Evolutionary conservation across 163 green algal genomes (phyloP).

Genomic region (Prototheca wickerhamii): DNA sequence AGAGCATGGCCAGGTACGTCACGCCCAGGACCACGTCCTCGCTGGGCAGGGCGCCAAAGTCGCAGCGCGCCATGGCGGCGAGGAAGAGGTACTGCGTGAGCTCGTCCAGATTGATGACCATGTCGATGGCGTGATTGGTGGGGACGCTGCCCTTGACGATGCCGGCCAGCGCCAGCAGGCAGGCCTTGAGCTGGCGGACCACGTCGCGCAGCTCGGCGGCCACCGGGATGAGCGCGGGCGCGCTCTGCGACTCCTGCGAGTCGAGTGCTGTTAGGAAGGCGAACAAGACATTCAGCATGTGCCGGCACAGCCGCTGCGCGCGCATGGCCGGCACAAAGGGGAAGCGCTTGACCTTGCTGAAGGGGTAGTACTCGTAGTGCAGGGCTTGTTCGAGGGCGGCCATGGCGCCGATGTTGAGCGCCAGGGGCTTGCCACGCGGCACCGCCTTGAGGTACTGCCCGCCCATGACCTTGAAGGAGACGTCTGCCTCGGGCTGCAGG

Average conservation of each 20-base stretch:
- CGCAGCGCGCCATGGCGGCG: background rate
- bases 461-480: background rate
- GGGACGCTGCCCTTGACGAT: conserved; percentile 3
- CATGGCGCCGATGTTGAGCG: background rate
- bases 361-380: conserved; percentile 12
- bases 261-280: background rate
- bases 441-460: background rate
- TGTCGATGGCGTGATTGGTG: conserved; percentile 5
- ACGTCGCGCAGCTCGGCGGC: conserved; percentile 2
- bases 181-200: conserved; percentile 11
- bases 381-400: background rate
- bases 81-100: conserved; percentile 12
- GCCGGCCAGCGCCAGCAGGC: conserved; percentile 8
- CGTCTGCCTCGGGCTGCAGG: background rate
- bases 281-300: conserved; percentile 18
- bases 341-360: background rate
- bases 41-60: too few species aligned
- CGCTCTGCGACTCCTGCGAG: background rate
- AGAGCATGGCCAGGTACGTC: conserved; percentile 8
- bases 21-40: conserved; percentile 5
- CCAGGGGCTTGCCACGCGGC: background rate
- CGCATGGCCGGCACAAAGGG: background rate
- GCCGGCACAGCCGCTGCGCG: conserved; percentile 19
- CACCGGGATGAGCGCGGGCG: conserved; percentile 11
- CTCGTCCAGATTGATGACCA: conserved; percentile 15